phyloP scores from a whole-genome alignment of 768 basidiomycete genomes.

The Cystobasidium ongulense region DNA sequence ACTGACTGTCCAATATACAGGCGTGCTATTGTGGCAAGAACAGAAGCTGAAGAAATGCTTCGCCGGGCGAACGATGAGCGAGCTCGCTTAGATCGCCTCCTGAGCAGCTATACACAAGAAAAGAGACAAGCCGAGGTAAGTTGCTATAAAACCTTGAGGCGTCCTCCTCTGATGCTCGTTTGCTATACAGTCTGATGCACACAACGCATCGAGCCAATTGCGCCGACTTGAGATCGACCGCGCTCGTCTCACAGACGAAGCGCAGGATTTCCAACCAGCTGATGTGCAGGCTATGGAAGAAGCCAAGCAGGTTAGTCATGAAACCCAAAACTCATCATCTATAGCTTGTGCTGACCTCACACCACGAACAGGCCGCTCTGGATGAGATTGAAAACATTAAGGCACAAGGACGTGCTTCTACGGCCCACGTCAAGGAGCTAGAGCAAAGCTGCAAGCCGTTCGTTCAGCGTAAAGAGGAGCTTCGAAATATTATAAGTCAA shows the following conservation, averaged over 20 bases:
- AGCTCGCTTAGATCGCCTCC: not conserved
- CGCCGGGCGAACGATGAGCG: conserved; percentile 3
- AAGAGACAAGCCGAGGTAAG: conserved; percentile 4
- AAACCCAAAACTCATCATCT: not conserved
- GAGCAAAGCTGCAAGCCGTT: conserved; percentile 30
- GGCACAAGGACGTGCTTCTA: conserved; percentile 23
- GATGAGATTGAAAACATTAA: conserved; percentile 16
- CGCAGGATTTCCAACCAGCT: conserved; percentile 34
- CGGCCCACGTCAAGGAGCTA: conserved; percentile 16
- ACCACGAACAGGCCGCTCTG: conserved; percentile 20
- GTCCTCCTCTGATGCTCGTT: not conserved
- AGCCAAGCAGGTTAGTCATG: conserved; percentile 18
- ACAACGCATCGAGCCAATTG: not conserved
- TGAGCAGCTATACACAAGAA: not conserved
- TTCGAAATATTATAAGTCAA: conserved; percentile 47
- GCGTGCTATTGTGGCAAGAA: conserved; percentile 49
- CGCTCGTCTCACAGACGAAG: not conserved
- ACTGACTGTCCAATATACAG: not conserved
- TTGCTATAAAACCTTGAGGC: not conserved
- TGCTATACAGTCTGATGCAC: not conserved
- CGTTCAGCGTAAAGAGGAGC: conserved; percentile 47
- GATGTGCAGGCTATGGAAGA: conserved; percentile 32
- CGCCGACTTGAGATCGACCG: not conserved
- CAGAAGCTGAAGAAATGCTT: not conserved
- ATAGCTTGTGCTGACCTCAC: too few relatives aligned